A percentile compares a stretch with the other conserved stretches of the same genome.
These are phyloP conservation scores for Didymella sp. DNA, from an alignment of 2,329 filamentous ascomycete species.

Conservation along the genomic window DNA sequence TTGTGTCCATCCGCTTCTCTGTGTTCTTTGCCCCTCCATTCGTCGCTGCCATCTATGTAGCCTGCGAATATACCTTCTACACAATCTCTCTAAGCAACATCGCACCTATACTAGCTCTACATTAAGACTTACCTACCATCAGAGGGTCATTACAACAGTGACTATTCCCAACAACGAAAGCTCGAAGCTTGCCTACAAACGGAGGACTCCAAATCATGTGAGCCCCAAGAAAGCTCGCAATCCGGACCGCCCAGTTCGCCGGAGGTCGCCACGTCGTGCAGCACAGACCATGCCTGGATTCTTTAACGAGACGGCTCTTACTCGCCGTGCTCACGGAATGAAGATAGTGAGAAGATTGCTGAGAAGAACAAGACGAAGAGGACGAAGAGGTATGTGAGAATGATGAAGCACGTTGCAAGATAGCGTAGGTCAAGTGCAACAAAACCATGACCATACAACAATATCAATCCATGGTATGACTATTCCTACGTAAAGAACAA, in stretches of 20 bases:
- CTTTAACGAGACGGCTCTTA: background rate
- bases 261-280: background rate
- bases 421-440: too few relatives aligned
- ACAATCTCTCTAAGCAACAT: background rate
- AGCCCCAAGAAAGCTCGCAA: background rate
- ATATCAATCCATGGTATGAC: too few relatives aligned
- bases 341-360: background rate
- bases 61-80: background rate
- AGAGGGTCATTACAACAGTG: background rate
- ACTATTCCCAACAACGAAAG: background rate
- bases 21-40: background rate
- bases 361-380: background rate
- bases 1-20: background rate
- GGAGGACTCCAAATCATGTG: too few relatives aligned
- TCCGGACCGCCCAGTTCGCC: background rate
- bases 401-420: too few relatives aligned
- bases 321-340: background rate
- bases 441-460: too few relatives aligned
- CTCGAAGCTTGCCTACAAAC: background rate
- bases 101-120: background rate
- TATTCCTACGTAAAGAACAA: too few relatives aligned
- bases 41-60: background rate
- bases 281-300: background rate
- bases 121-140: background rate
- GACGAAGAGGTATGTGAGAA: background rate